Evolutionary conservation across 768 basidiomycete species (phyloP).

Genomic region (Macrolepiota albuminosa): DNA sequence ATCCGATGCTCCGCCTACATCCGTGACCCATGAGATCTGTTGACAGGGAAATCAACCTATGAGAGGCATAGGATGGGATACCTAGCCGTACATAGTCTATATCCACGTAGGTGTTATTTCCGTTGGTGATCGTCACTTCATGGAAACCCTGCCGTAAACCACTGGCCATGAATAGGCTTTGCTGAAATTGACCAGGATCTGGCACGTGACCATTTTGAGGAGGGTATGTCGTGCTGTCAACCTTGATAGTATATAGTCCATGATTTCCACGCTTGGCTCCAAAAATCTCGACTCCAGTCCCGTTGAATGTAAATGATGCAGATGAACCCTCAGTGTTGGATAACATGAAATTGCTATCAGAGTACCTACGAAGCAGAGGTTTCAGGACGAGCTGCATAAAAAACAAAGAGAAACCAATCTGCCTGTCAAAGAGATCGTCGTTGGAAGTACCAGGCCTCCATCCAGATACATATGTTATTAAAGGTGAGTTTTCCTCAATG

Average conservation of each 20-base stretch:
- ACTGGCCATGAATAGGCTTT: constrained; percentile 32
- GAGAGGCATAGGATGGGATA: constrained; percentile 1
- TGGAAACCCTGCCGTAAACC: constrained; percentile 31
- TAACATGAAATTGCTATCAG: constrained; percentile 33
- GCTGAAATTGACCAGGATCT: constrained; percentile 32
- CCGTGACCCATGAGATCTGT: constrained; percentile 29
- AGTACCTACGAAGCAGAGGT: constrained; percentile 22
- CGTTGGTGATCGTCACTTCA: constrained; percentile 30
- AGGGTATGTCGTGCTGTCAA: constrained; percentile 31
- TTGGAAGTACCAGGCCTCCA: constrained; percentile 10
- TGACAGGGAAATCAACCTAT: neutral
- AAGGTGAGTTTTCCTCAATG: constrained; percentile 16
- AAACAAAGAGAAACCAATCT: neutral
- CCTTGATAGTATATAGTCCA: constrained; percentile 36
- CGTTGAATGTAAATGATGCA: constrained; percentile 42
- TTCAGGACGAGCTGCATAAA: neutral
- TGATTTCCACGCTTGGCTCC: constrained; percentile 46
- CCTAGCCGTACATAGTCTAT: constrained; percentile 39
- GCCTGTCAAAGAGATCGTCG: constrained; percentile 5
- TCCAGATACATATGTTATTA: constrained; percentile 12
- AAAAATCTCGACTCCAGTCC: constrained; percentile 43
- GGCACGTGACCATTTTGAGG: constrained; percentile 22
- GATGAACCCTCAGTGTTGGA: constrained; percentile 28
- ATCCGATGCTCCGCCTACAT: constrained; percentile 23
- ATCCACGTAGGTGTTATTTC: constrained; percentile 29